Evolutionary conservation across 2,329 filamentous ascomycete species (phyloP), one percentile per base, ranked within the genome.

Genomic region (Penicillium nordicum): DNA sequence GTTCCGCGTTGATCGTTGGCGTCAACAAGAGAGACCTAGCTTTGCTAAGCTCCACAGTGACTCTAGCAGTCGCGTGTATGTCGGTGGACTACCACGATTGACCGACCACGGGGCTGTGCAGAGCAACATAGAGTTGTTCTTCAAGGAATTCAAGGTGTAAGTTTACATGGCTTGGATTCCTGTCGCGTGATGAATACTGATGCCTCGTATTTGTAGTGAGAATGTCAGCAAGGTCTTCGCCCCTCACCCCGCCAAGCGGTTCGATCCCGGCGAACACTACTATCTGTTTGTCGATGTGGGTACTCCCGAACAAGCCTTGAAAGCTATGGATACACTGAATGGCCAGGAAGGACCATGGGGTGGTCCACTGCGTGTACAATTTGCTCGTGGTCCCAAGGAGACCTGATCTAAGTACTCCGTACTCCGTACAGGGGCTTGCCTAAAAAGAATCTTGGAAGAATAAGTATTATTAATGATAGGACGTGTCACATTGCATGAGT

Each of bases 251-350:
- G 83, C 72, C 65, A 86, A 79, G 56, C 76, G 74, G 27, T 69
- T 75, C n/a, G 75, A 77, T 40, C 74, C 78, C 0, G 83, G 82
- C 30, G 80, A 83, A 60, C 79, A 84, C 65, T 82, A 87, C 71
- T 88, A 84, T 70, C 83, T 84, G 63, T 88, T 88, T 57, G 82
- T 88, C n/a, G 84, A 88, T 63, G 80, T 88, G 54, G 75, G 74
- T 46, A 82, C 78, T 6, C 67, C 73, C 0, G 79, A 84, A 50
- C 81, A 87, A 59, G 83, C 83, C 0, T 70, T 78, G 34, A 71
- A 71, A 10, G 85, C 84, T 23, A 76, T 83, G 56, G 65, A 75
- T 8, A 72, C 72, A 1, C 57, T 84, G 42, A 72, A 75, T 42
- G 74, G 76, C 4, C 63, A 68, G 47, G 66, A 71, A 46, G 72